Evolutionary conservation across 306 rosid genomes (phyloP), one percentile per base, ranked within the genome.

Genomic region (Glycine tomentella): DNA sequence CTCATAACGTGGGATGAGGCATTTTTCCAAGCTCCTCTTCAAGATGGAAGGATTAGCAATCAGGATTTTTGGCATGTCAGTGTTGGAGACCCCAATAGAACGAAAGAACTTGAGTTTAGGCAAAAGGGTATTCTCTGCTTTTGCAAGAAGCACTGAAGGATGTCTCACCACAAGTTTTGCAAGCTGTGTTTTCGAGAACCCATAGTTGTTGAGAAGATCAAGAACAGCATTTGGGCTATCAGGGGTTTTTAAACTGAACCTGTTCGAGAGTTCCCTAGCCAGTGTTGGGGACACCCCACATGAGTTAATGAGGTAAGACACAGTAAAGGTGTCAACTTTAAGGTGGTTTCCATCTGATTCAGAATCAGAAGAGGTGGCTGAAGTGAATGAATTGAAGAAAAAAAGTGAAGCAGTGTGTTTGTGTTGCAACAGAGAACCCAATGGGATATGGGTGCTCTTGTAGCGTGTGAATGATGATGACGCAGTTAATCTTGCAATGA

Each of bases 81-180:
- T 8, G 52, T 67, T 6, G 14, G 72, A 42, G 0, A 67, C 3
- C 72, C 72, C 72, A 8, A 81, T 63, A 15, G 72, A 67, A 40
- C 45, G 72, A 0, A 67, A 67, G 52, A 67, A 67, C 1, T 67
- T 9, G 72, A 67, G 52, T 75, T 85, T 87, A 49, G 90, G 92
- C 61, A 80, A 69, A 44, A 87, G 86, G 74, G 74, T 79, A 1
- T 69, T 77, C 55, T 90, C 77, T 14, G 33, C 72, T 1, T 8
- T 67, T n/a, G 52, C 8, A 40, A 14, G 6, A 42, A 67, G 72
- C 7, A 67, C 14, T 6, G 0, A 3, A 0, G 72, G 72, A 42
- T 67, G 34, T n/a, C 0, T 42, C 33, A 0, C 34, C 72, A 67
- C 72, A 67, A 67, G 72, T 15, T 67, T 67, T 42, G 72, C 72